Evolutionary conservation across 1,284 basidiomycete genomes (phyloP).

Genomic region (Papiliotrema nemorosa): DNA sequence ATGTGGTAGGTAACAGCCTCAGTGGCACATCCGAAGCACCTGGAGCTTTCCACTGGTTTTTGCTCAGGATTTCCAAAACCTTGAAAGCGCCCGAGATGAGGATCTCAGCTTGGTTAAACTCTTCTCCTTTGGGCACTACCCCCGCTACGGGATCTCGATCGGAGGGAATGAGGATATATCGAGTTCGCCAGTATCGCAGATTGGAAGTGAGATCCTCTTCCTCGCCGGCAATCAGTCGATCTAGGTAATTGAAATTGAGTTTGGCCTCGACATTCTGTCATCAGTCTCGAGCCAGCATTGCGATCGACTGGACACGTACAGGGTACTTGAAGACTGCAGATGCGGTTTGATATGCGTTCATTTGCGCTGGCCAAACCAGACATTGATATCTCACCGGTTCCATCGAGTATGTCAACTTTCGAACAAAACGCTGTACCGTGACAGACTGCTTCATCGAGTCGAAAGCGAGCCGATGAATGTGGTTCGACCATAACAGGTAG

Average conservation of each 20-base stretch:
- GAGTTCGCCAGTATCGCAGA: slow-evolving; percentile 86
- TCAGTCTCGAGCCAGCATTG: slow-evolving; percentile 54
- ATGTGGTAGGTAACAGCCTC: slow-evolving; percentile 71
- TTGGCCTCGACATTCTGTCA: slow-evolving; percentile 51
- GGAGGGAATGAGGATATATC: slow-evolving; percentile 91
- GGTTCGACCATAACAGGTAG: slow-evolving; percentile 90
- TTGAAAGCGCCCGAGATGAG: slow-evolving; percentile 86
- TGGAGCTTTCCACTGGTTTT: slow-evolving; percentile 67
- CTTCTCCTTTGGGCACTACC: slow-evolving; percentile 60
- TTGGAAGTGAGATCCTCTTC: slow-evolving; percentile 69
- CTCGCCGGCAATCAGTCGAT: slow-evolving; percentile 71
- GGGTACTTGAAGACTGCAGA: slow-evolving; percentile 72
- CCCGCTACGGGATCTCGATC: slow-evolving; percentile 59
- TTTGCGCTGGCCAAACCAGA: slow-evolving; percentile 87
- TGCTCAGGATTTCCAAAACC: slow-evolving; percentile 80
- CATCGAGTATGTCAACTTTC: slow-evolving; percentile 62
- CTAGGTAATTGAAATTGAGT: slow-evolving; percentile 49
- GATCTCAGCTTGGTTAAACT: slow-evolving; percentile 78
- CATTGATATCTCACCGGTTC: slow-evolving; percentile 74
- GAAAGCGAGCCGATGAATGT: slow-evolving; percentile 88
- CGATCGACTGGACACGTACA: slow-evolving; percentile 46
- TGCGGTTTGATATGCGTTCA: slow-evolving; percentile 78
- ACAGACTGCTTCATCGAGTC: slow-evolving; percentile 72
- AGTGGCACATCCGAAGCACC: slow-evolving; percentile 59
- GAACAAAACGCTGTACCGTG: slow-evolving; percentile 80